A percentile compares a stretch with the other conserved stretches of the same genome.
phyloP scores from a whole-genome alignment of 2,329 filamentous ascomycete genomes.

The Trichoderma gracile region DNA sequence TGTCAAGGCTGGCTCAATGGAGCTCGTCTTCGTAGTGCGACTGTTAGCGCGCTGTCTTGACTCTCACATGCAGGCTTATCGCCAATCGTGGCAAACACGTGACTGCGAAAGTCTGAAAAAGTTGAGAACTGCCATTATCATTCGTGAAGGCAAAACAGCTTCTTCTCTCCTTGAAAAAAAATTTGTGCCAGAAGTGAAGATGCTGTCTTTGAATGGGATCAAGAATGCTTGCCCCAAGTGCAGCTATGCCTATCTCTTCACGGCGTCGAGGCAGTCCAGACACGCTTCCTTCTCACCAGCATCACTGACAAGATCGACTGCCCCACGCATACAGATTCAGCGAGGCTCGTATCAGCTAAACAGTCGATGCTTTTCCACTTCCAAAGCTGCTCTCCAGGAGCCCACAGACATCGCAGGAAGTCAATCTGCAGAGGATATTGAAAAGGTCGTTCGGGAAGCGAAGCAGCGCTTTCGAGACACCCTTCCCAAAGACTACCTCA shows the following conservation, averaged over 20 bases:
- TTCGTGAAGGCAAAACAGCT: neutral
- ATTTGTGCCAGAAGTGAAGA: constrained; percentile 33
- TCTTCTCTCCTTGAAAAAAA: constrained; percentile 26
- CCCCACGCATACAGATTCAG: constrained; percentile 31
- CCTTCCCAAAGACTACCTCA: constrained; percentile 70
- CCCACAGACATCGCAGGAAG: neutral
- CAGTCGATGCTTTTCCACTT: constrained; percentile 37
- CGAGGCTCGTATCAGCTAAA: constrained; percentile 20
- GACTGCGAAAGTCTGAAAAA: constrained; percentile 34
- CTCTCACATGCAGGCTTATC: constrained; percentile 28
- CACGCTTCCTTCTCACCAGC: constrained; percentile 26
- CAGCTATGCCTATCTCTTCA: constrained; percentile 28
- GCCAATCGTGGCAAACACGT: constrained; percentile 33
- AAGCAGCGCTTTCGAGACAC: constrained; percentile 75
- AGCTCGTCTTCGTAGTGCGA: constrained; percentile 2
- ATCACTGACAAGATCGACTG: constrained; percentile 28
- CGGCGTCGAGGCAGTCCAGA: constrained; percentile 25
- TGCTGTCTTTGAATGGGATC: constrained; percentile 41
- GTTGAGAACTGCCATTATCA: constrained; percentile 23
- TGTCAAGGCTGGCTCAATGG: neutral
- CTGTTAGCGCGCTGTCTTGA: neutral
- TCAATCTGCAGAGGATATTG: constrained; percentile 45
- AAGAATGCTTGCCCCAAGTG: constrained; percentile 39
- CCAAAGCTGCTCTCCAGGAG: constrained; percentile 32
- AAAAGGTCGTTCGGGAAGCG: constrained; percentile 67